A percentile compares a stretch with the other conserved stretches of the same genome.
Evolutionary conservation across 176 grass and related monocot genomes (phyloP).

Genomic region (Typha latifolia): DNA sequence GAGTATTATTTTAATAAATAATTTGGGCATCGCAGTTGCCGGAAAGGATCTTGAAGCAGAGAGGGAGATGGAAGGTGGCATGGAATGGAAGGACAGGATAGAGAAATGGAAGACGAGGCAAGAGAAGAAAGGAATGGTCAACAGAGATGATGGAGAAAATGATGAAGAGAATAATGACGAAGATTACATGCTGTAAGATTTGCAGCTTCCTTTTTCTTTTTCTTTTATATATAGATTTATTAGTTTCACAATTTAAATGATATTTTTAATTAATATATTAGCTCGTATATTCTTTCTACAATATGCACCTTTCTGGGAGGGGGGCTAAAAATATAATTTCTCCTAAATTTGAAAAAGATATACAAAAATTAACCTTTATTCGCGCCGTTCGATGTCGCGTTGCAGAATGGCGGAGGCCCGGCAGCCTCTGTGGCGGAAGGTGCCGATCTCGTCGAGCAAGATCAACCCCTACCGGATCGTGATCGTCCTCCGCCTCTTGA

Average conservation of each 20-base stretch:
- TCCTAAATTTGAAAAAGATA: too few relatives aligned
- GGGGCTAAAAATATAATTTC: too few relatives aligned
- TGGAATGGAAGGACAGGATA: constrained; percentile 98
- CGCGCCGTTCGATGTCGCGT: background rate
- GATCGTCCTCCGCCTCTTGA: constrained; percentile 73
- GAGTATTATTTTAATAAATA: too few relatives aligned
- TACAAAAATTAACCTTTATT: too few relatives aligned
- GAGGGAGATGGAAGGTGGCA: constrained; percentile 76
- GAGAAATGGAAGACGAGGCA: constrained; percentile 93
- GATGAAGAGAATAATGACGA: constrained; percentile 64
- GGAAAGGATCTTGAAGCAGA: constrained; percentile 88
- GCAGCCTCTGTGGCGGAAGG: constrained; percentile 88
- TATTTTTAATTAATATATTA: too few relatives aligned
- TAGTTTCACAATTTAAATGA: too few relatives aligned
- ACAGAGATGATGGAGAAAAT: constrained; percentile 48
- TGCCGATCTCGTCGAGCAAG: constrained; percentile 76
- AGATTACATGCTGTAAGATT: constrained; percentile 65
- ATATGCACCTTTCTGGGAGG: background rate
- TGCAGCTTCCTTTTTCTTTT: background rate
- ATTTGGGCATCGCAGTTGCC: constrained; percentile 58
- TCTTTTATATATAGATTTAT: too few relatives aligned
- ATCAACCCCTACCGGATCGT: constrained; percentile 99
- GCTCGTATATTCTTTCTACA: too few relatives aligned
- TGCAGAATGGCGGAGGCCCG: constrained; percentile 72
- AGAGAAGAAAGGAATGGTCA: constrained; percentile 66